Evolutionary conservation across 2,329 filamentous ascomycete genomes (phyloP).

Genomic region (Hymenoscyphus albidus): DNA sequence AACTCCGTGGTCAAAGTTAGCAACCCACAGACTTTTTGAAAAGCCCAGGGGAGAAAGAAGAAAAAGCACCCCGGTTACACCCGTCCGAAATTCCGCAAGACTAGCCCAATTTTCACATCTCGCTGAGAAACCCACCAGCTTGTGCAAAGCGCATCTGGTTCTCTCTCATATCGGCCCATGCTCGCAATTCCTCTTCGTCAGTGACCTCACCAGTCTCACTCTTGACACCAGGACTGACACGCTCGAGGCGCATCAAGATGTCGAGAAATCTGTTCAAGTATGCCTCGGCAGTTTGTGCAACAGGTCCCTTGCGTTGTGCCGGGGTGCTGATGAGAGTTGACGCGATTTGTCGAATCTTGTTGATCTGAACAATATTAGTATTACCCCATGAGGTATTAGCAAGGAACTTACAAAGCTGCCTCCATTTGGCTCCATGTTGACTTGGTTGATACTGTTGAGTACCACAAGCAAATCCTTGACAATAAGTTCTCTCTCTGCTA

Average conservation of each 20-base stretch:
- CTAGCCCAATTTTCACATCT: constrained; percentile 6
- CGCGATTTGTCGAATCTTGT: constrained; percentile 81
- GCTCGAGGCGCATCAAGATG: constrained; percentile 68
- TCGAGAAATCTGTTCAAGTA: constrained; percentile 70
- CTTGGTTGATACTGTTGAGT: constrained; percentile 72
- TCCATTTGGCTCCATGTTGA: constrained; percentile 74
- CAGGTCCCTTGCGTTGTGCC: constrained; percentile 47
- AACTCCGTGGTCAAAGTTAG: neutral
- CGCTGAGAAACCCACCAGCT: constrained; percentile 51
- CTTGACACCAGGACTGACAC: constrained; percentile 38
- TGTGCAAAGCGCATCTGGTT: constrained; percentile 71
- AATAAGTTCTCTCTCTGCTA: constrained; percentile 73
- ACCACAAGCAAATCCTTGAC: constrained; percentile 74
- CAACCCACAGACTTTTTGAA: neutral
- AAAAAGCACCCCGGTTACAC: neutral
- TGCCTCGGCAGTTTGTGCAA: constrained; percentile 60
- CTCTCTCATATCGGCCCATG: constrained; percentile 76
- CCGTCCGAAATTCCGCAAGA: neutral
- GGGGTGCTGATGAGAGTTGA: constrained; percentile 69
- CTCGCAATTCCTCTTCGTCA: constrained; percentile 71
- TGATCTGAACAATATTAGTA: constrained; percentile 44
- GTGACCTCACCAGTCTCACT: constrained; percentile 48
- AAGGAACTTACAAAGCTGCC: constrained; percentile 54
- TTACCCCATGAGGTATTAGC: neutral
- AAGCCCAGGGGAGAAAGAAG: neutral